Base-by-base conservation (phyloP, 495 filamentous ascomycete genomes). In the Talaromyces liani region DNA sequence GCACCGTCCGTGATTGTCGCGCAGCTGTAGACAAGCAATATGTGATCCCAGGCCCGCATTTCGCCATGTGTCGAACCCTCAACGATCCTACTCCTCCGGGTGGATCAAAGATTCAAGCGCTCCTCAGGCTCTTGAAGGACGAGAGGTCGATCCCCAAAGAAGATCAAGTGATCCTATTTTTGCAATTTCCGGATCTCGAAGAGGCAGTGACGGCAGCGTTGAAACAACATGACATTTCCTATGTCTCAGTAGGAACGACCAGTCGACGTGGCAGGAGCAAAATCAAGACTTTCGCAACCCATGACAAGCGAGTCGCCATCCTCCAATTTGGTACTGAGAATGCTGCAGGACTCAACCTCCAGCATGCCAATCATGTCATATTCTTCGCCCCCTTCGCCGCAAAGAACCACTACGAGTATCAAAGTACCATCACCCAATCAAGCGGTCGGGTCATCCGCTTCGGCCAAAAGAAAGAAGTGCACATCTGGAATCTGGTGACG, bases 351-450 rank as follows among this genome's bases (percentile, higher is more conserved):
- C 71, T 83, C 20, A 95, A 95, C 68, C 75, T 94, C 2, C 86
- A 87, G 56, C 80, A 82, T 45, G 89, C 90, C 0, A 92, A 90
- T 62, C 91, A 94, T 65, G 77, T 93, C 34, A 82, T 95, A 58
- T 93, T 96, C 70, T 72, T 88, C 10, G 82, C 80, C 0, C 90
- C 91, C 2, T 70, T 85, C 2, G 75, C 87, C 2, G 73, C 81
- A 0, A 66, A 75, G 5, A 78, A 82, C 1, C 80, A 88, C 57
- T 75, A 85, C 29, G 74, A 81, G 12, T 92, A 87, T 65, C 75
- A 86, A 1, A 75, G 81, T 2, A 74, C 73, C 3, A 87, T 89
- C 77, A 84, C 77, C 0, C 91, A 96, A 67, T 90, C 90, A 0
- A 85, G 87, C 47, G 91, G 91, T 0, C 83, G 91, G 41, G 79